Evolutionary conservation across 2,329 filamentous ascomycete species (phyloP).

Genomic region (Exophiala calicioides): DNA sequence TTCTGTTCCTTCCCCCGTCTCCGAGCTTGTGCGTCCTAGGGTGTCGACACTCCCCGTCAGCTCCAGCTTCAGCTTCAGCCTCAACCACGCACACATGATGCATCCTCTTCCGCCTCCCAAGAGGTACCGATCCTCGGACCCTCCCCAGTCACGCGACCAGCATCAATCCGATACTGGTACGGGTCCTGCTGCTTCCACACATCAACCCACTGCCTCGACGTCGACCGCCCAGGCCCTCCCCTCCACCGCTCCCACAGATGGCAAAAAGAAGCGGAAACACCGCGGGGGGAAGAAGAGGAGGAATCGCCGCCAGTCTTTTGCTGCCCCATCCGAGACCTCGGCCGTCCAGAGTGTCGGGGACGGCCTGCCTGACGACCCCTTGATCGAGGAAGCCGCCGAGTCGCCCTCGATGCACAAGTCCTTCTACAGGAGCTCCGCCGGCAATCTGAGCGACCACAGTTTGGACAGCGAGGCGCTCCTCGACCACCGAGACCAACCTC

Average conservation of each 20-base stretch:
- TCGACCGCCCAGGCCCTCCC: neutral
- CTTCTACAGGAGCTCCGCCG: constrained; percentile 56
- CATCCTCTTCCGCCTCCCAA: constrained; percentile 31
- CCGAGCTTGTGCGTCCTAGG: too few species aligned
- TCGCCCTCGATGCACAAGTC: constrained; percentile 43
- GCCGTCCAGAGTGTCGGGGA: constrained; percentile 28
- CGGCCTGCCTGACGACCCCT: constrained; percentile 41
- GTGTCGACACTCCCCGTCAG: neutral
- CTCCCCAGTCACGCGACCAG: constrained; percentile 19
- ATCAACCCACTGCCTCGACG: neutral
- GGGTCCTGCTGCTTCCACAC: neutral
- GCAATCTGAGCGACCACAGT: constrained; percentile 77
- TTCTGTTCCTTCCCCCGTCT: too few species aligned
- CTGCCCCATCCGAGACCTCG: constrained; percentile 59
- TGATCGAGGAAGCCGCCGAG: constrained; percentile 33
- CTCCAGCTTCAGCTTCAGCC: neutral
- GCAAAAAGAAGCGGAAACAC: constrained; percentile 68
- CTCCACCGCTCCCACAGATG: constrained; percentile 10
- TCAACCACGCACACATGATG: constrained; percentile 16
- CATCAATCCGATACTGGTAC: too few species aligned
- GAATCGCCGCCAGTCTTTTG: constrained; percentile 77
- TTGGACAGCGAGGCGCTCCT: constrained; percentile 84
- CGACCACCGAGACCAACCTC: constrained; percentile 72
- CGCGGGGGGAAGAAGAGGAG: constrained; percentile 77
- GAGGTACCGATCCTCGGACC: constrained; percentile 11